Base-by-base conservation (phyloP, 331 rosid species). In the Quercus tomentella region DNA sequence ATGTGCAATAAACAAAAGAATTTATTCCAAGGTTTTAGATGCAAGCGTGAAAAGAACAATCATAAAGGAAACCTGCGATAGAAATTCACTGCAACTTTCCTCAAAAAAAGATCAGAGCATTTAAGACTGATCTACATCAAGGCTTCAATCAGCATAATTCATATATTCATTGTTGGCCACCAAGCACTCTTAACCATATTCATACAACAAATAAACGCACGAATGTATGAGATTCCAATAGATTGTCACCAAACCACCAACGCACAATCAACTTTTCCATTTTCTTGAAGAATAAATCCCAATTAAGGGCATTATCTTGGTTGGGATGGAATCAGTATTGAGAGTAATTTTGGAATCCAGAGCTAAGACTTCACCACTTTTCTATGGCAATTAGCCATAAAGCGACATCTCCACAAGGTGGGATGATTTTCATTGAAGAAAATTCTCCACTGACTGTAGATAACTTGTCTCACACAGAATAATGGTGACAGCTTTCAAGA, bases 151-250 rank as follows among this genome's bases (percentile, higher is more conserved):
- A 78, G 87, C 85, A 88, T 80, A 88, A 81, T 74, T 86, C 89
- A 88, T 77, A 81, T 77, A 78, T 79, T 80, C 89, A 92, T 69
- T 85, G 92, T 80, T 88, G 88, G 87, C 90, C 92, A 89, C 92
- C 76, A 84, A 86, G 87, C 87, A 82, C 89, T 79, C 80, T 88
- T 79, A 93, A 84, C 87, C 86, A 82, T 79, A 71, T 75, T 68
- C 81, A 90, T 79, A 78, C 80, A 90, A 77, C 82, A 82, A 89
- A 79, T 70, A 76, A 88, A 88, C 82, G 89, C 87, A 86, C 79
- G 86, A 75, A 82, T 80, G 82, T 81, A 82, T 61, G 82, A 77
- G 88, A 88, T 87, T 84, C 89, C 89, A 82, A 84, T 74, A 85
- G 87, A 86, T 84, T 72, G 73, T 63, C 56, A 78, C 76, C 63